Evolutionary conservation across 495 filamentous ascomycete species (phyloP), one percentile per base, ranked within the genome.

Genomic region (Cercophora sp.): DNA sequence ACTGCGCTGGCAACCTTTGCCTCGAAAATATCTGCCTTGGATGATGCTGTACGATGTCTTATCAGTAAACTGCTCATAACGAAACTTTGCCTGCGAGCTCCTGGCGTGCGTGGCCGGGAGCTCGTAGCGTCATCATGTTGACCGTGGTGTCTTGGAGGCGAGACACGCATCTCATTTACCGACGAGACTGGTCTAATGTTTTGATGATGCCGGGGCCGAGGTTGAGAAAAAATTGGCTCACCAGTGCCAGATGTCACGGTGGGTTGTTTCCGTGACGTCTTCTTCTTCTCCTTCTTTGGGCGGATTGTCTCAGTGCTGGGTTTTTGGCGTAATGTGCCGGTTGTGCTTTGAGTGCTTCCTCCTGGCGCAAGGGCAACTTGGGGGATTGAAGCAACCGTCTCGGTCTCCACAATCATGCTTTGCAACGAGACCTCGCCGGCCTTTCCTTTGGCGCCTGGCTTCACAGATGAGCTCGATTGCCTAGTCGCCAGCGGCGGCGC

Each of bases 401-500:
- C 93, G 3, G 93, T 97, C 70, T 98, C 93, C 10, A 98, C 92
- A 31, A 88, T 96, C 93, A 98, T 98, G 58, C 89, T 95, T 60
- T 85, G 84, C 25, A 88, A 80, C 11, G 89, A 85, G 8, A 82
- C 84, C 63, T 96, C 91, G 34, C 79, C 72, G 11, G 74, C 79
- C 75, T 70, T 89, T 81, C 27, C 79, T 72, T 72, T 78, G 42
- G 52, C 59, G 41, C 57, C 59, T 50, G 70, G 73, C 56, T 70
- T 75, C 37, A 69, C 59, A 22, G 64, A 61, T 43, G 67, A 70
- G 63, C 68, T 79, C 49, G 67, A 75, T 49, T 72, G 76, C 24
- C 65, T 66, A 20, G 62, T 64, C 6, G 68, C 64, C 47, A 79
- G 65, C n/a, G 69, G 61, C 37, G 76, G 65, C 3, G 67, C 65